Conservation (phyloP, 2,329 filamentous ascomycete species). For the Lachnellula hyalina region DNA sequence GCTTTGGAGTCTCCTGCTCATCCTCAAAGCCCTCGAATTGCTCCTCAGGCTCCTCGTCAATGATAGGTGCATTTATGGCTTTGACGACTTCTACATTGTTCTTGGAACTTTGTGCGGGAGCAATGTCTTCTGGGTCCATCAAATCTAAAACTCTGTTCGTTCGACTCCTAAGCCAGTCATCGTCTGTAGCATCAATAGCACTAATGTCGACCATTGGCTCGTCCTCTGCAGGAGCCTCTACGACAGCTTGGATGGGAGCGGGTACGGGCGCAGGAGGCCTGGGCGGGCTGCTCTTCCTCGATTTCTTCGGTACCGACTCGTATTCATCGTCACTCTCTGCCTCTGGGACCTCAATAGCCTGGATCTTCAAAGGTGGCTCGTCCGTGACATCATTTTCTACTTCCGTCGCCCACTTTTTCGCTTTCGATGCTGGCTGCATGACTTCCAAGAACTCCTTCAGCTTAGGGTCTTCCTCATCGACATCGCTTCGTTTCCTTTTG, state of each 20-base stretch:
- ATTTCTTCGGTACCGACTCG: slow-evolving; percentile 55
- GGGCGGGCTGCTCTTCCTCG: slow-evolving; percentile 32
- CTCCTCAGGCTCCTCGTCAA: slow-evolving; percentile 15
- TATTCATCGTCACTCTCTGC: slow-evolving; percentile 72
- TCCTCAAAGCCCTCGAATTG: slow-evolving; percentile 19
- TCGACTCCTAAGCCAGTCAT: slow-evolving; percentile 86
- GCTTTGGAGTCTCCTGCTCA: slow-evolving; percentile 28
- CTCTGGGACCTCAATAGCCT: slow-evolving; percentile 40
- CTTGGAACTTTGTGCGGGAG: slow-evolving; percentile 17
- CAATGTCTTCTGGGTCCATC: slow-evolving; percentile 48
- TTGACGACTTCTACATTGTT: slow-evolving; percentile 11
- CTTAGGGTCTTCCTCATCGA: slow-evolving; percentile 65
- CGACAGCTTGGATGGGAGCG: background rate
- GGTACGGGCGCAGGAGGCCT: slow-evolving; percentile 5
- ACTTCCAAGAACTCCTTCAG: slow-evolving; percentile 80
- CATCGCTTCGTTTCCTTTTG: slow-evolving; percentile 63
- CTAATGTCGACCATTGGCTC: slow-evolving; percentile 19
- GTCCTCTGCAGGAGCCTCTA: slow-evolving; percentile 14
- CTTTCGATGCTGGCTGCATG: slow-evolving; percentile 65
- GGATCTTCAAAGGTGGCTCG: slow-evolving; percentile 38
- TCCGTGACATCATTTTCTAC: slow-evolving; percentile 34
- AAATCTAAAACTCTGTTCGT: slow-evolving; percentile 84
- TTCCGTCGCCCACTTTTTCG: slow-evolving; percentile 58
- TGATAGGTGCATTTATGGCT: slow-evolving; percentile 11
- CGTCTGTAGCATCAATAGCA: slow-evolving; percentile 39